These are phyloP conservation scores for Capsicum rhomboideum DNA, from an alignment of 257 asterid species.

Conservation along the genomic window DNA sequence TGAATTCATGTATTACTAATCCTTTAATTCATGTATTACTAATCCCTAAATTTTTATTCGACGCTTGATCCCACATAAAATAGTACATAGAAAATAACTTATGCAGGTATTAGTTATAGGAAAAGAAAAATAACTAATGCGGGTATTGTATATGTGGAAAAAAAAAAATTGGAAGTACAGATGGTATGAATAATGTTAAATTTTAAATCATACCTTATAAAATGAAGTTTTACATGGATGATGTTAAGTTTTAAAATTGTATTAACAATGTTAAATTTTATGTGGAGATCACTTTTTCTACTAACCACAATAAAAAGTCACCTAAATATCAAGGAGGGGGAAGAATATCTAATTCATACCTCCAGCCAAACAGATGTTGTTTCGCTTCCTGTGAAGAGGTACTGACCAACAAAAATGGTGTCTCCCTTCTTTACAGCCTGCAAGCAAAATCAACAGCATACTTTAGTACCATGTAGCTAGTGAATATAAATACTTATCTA, in stretches of 20 bases:
- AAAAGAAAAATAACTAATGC: too few relatives aligned
- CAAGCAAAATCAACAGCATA: constrained; percentile 5
- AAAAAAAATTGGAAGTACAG: background rate
- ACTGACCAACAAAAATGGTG: constrained; percentile 83
- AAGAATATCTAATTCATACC: constrained; percentile 29
- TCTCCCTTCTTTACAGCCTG: constrained; percentile 85
- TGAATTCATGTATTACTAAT: background rate
- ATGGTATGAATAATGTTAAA: background rate
- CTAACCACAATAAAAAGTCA: background rate
- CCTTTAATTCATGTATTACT: too few relatives aligned
- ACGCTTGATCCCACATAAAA: too few relatives aligned
- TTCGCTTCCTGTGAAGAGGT: constrained; percentile 88
- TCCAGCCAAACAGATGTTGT: constrained; percentile 89
- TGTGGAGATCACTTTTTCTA: background rate
- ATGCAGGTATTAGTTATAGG: too few relatives aligned
- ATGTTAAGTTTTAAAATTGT: background rate
- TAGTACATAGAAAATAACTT: too few relatives aligned
- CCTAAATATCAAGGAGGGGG: background rate
- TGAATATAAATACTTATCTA: background rate
- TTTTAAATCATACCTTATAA: too few relatives aligned
- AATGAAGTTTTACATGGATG: too few relatives aligned
- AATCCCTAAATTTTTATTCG: too few relatives aligned
- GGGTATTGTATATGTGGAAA: background rate
- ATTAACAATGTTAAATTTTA: background rate
- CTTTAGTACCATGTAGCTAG: background rate